A percentile compares a stretch with the other conserved stretches of the same genome.
These are phyloP conservation scores for Astrephomene gubernaculifera DNA, from an alignment of 139 green algal genomes.

Conservation along the genomic window DNA sequence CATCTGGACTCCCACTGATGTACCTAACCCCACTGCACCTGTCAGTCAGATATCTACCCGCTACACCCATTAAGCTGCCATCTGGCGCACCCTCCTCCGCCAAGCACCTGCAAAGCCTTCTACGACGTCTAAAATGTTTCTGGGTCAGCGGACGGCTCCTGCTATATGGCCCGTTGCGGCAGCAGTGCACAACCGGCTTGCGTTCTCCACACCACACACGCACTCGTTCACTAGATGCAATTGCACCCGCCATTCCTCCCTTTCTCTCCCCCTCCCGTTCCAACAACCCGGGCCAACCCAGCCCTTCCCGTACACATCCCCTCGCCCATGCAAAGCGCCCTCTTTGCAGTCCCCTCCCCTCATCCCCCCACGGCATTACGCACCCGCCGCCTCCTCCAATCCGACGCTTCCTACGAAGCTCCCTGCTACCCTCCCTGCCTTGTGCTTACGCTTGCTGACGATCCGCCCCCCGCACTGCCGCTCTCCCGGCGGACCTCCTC, in stretches of 20 bases:
- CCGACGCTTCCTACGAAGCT: no score
- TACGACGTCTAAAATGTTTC: background rate
- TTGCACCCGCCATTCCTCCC: background rate
- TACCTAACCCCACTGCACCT: background rate
- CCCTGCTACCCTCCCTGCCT: no score
- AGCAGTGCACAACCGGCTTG: background rate
- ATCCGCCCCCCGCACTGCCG: no score
- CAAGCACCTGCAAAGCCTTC: background rate
- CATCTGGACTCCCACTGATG: no score
- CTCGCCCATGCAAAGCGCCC: no score
- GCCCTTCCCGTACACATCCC: no score
- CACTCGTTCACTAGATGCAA: background rate
- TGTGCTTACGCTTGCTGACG: no score
- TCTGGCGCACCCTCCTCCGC: background rate
- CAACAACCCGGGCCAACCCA: background rate
- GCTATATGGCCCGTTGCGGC: background rate
- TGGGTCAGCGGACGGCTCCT: conserved; percentile 18
- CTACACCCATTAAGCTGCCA: background rate
- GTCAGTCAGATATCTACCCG: background rate
- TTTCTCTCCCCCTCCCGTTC: background rate
- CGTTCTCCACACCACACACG: background rate
- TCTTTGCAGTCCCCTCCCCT: no score
- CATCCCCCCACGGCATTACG: no score
- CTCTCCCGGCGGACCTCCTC: no score
- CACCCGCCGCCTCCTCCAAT: no score